Evolutionary conservation across 306 rosid species (phyloP).

Genomic region (Quercus robur): DNA sequence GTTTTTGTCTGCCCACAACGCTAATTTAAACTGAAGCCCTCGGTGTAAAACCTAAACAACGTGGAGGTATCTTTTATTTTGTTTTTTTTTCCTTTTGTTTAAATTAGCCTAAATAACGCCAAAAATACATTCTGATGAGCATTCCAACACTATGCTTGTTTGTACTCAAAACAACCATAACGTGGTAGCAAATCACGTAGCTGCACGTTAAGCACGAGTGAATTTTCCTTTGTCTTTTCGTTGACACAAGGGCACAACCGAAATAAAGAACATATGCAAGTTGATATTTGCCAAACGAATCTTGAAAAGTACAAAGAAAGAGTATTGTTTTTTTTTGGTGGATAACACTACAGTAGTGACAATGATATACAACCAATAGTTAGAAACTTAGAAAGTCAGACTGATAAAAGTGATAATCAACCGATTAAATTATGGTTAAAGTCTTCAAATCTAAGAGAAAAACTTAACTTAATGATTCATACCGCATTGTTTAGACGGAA

Average conservation of each 20-base stretch:
- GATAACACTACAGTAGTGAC: slow-evolving; percentile 21
- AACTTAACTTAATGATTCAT: neutral
- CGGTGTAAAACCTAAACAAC: no score
- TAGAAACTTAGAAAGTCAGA: slow-evolving; percentile 41
- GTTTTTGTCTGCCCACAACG: no score
- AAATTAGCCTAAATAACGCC: no score
- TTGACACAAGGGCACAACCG: neutral
- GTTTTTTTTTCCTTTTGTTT: no score
- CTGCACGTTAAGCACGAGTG: neutral
- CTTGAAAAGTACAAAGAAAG: neutral
- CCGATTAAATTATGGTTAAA: neutral
- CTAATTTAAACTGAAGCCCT: no score
- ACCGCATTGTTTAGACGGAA: neutral
- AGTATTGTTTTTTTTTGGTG: slow-evolving; percentile 1
- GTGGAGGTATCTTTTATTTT: no score
- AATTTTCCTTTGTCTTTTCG: neutral
- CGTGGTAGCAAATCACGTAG: no score
- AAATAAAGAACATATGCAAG: neutral
- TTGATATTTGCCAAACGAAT: neutral
- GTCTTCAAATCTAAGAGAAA: neutral
- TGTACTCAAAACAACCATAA: no score
- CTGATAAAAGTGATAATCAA: neutral
- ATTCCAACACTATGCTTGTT: no score
- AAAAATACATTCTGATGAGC: no score
- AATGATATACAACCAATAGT: slow-evolving; percentile 32